phyloP scores from a whole-genome alignment of 2,329 filamentous ascomycete genomes.

The Ceratocystis colombiana region DNA sequence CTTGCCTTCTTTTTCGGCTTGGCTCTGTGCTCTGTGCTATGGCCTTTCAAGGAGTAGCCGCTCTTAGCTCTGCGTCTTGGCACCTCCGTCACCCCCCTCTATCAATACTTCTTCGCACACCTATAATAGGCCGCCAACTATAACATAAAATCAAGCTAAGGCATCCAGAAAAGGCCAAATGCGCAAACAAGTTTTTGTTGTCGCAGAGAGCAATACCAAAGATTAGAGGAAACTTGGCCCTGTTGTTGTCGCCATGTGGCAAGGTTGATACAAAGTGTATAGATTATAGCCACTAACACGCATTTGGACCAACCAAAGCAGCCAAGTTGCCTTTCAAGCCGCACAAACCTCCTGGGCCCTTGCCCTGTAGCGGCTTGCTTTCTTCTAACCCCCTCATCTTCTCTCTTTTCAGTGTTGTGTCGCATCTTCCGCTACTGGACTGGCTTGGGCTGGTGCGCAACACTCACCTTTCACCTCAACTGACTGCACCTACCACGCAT shows the following conservation, averaged over 20 bases:
- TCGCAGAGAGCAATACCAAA: background rate
- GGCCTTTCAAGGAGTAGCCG: background rate
- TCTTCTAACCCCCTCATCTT: background rate
- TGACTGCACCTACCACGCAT: conserved; percentile 12
- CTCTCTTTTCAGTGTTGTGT: background rate
- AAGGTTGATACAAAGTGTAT: background rate
- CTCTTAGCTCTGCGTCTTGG: conserved; percentile 1
- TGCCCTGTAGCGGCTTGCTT: background rate
- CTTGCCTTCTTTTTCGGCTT: conserved; percentile 3
- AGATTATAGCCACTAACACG: background rate
- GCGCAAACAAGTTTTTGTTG: background rate
- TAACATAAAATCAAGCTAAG: background rate
- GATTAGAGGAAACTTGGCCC: background rate
- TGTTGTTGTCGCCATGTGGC: background rate
- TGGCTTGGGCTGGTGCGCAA: background rate
- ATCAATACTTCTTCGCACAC: background rate
- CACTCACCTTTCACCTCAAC: conserved; percentile 9
- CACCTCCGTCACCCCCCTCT: background rate
- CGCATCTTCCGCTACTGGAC: background rate
- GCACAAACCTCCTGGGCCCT: background rate
- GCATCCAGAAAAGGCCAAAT: background rate
- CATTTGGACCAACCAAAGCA: background rate
- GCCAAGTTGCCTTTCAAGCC: background rate
- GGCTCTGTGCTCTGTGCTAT: conserved; percentile 3
- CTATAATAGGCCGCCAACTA: background rate